Conservation (phyloP, 2,329 filamentous ascomycete species). For the Lomentospora prolificans region DNA sequence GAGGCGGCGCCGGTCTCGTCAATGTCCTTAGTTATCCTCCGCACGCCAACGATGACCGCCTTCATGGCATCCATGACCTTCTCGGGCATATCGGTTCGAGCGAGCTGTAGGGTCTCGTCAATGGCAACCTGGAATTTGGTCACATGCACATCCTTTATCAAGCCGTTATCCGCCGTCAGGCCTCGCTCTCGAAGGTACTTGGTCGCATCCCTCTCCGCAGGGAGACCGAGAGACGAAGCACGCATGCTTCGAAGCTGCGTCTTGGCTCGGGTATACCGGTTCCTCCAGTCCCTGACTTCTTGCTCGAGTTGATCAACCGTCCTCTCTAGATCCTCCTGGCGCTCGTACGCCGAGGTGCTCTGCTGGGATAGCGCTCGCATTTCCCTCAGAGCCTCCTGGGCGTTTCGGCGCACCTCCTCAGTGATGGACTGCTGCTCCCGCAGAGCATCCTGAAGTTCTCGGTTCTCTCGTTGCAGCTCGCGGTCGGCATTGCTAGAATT, state of each 20-base stretch:
- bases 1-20: conserved; percentile 38
- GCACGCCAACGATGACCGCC: conserved; percentile 69
- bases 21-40: conserved; percentile 76
- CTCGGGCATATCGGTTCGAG: conserved; percentile 62
- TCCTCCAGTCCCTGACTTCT: conserved; percentile 83
- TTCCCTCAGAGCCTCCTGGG: conserved; percentile 72
- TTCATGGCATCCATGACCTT: conserved; percentile 81
- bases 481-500: conserved; percentile 29
- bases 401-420: conserved; percentile 77
- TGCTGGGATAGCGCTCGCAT: conserved; percentile 81
- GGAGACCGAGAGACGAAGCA: conserved; percentile 67
- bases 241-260: conserved; percentile 76
- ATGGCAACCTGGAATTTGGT: conserved; percentile 93
- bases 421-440: conserved; percentile 72
- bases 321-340: conserved; percentile 67
- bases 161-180: conserved; percentile 60
- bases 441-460: conserved; percentile 54
- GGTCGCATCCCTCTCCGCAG: conserved; percentile 59
- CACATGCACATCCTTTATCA: conserved; percentile 85
- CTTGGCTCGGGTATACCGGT: conserved; percentile 78
- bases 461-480: conserved; percentile 59
- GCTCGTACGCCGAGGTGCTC: conserved; percentile 68
- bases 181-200: conserved; percentile 55
- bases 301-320: conserved; percentile 69
- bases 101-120: conserved; percentile 75